A percentile compares a stretch with the other conserved stretches of the same genome.
These are phyloP conservation scores for Cordia subcordata DNA, from an alignment of 257 asterid genomes.

Conservation along the genomic window DNA sequence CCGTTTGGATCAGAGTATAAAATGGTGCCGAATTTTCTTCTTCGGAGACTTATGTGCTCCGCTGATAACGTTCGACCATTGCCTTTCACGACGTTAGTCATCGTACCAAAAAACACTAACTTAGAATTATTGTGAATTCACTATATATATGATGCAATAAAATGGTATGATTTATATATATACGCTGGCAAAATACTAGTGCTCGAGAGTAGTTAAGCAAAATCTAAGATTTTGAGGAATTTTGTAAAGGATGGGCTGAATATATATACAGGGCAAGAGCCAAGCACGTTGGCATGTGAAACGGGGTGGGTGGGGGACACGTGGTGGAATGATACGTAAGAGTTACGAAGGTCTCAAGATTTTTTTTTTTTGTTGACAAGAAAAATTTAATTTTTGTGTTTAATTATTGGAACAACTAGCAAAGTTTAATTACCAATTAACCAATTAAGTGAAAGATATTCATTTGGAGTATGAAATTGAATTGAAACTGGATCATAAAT, in stretches of 20 bases:
- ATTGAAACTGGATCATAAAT: too few relatives aligned
- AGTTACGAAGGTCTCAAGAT: constrained; percentile 17
- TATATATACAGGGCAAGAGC: too few relatives aligned
- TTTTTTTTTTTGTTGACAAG: too few relatives aligned
- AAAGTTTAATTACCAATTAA: too few relatives aligned
- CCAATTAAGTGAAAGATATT: too few relatives aligned
- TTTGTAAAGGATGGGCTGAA: constrained; percentile 10
- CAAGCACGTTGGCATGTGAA: constrained; percentile 27
- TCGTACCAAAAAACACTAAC: too few relatives aligned
- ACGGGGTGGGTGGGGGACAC: constrained; percentile 33
- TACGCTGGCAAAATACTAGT: background rate
- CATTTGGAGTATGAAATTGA: too few relatives aligned
- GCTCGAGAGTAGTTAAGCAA: background rate
- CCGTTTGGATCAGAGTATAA: constrained; percentile 32
- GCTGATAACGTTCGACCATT: constrained; percentile 14
- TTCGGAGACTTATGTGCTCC: constrained; percentile 25
- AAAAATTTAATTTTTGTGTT: too few relatives aligned
- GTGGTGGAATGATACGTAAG: constrained; percentile 50
- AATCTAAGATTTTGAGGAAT: background rate
- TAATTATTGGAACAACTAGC: too few relatives aligned
- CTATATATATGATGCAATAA: background rate
- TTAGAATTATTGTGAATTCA: background rate
- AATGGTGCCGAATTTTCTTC: constrained; percentile 44
- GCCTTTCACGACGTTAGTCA: background rate
- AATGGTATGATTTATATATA: background rate